Evolutionary conservation across 164 flowering plant genomes (phyloP).

Genomic region (Annona squamosa): DNA sequence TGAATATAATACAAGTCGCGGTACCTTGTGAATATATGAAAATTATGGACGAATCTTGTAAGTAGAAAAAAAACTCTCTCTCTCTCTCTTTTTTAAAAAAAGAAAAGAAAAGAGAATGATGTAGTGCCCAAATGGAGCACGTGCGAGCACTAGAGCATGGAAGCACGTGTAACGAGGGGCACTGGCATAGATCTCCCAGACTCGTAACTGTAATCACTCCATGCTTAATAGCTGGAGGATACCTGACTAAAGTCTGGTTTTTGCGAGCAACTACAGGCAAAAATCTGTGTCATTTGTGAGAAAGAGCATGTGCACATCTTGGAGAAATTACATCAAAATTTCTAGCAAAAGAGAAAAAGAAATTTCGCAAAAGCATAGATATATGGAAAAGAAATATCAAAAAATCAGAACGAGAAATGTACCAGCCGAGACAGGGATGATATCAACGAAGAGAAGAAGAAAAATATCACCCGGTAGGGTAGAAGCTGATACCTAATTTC

Average conservation of each 20-base stretch:
- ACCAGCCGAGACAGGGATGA: conserved; percentile 15
- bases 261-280: not conserved
- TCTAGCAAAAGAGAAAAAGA: not conserved
- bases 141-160: conserved; percentile 1
- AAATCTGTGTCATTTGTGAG: too few relatives aligned
- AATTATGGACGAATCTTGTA: too few relatives aligned
- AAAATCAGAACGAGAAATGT: not conserved
- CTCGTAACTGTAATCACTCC: conserved; percentile 9
- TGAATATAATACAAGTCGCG: too few relatives aligned
- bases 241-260: conserved; percentile 10
- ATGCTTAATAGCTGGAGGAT: conserved; percentile 1
- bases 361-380: not conserved
- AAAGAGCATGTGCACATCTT: not conserved
- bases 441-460: not conserved
- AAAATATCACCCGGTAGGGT: conserved; percentile 9
- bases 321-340: not conserved
- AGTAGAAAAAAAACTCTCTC: too few relatives aligned
- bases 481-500: not conserved
- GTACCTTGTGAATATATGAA: too few relatives aligned
- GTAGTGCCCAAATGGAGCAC: conserved; percentile 13
- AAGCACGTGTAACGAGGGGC: conserved; percentile 8
- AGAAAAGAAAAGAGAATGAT: not conserved
- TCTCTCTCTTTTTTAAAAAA: too few relatives aligned
- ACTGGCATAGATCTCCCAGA: conserved; percentile 4
- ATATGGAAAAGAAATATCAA: not conserved